phyloP scores from a whole-genome alignment of 768 basidiomycete genomes.

The Clavaria fumosa region DNA sequence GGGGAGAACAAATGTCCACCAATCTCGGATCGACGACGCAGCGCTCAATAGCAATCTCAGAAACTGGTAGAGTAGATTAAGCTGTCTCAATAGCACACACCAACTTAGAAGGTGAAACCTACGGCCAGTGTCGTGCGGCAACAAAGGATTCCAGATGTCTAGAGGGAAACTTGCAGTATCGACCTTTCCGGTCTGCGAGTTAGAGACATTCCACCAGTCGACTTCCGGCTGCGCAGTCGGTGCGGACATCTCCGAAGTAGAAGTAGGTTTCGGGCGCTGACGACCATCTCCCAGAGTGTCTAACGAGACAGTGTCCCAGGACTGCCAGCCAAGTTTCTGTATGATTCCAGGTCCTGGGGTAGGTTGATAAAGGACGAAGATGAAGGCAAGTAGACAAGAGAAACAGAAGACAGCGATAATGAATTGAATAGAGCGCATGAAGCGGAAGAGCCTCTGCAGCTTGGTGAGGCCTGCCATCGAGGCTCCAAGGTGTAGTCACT shows the following conservation, averaged over 20 bases:
- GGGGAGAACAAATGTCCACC: constrained; percentile 50
- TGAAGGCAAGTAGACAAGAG: constrained; percentile 54
- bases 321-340: constrained; percentile 78
- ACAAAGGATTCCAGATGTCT: constrained; percentile 64
- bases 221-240: constrained; percentile 20
- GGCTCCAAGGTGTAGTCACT: constrained; percentile 6
- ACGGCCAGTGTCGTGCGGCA: constrained; percentile 68
- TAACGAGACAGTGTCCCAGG: constrained; percentile 45
- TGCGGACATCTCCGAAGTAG: constrained; percentile 9
- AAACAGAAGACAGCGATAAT: constrained; percentile 48
- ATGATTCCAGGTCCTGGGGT: constrained; percentile 50
- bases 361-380: constrained; percentile 74
- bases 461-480: constrained; percentile 23
- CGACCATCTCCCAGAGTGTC: constrained; percentile 8
- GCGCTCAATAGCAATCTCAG: constrained; percentile 57
- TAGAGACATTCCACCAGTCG: constrained; percentile 60
- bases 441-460: constrained; percentile 32
- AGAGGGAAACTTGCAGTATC: constrained; percentile 62
- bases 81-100: background rate
- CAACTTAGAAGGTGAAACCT: constrained; percentile 19
- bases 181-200: constrained; percentile 20
- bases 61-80: constrained; percentile 31
- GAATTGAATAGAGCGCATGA: constrained; percentile 38
- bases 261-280: constrained; percentile 7
- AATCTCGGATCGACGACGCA: constrained; percentile 53